Evolutionary conservation across 2,329 filamentous ascomycete genomes (phyloP).

Genomic region (Amesomyces nigricolor): DNA sequence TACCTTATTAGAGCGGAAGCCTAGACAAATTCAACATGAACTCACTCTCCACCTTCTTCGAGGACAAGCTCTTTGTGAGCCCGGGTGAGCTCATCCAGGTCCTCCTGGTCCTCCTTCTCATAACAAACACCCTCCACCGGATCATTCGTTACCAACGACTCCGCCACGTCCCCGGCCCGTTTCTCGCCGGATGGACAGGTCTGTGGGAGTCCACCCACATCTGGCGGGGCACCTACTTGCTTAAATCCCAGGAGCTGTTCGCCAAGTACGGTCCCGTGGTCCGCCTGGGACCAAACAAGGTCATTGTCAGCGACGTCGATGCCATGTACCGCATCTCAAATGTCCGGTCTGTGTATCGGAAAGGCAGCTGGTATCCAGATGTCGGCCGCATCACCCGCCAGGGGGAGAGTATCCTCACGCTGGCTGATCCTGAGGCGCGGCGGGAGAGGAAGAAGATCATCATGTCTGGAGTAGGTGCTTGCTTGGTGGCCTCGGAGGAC

Average conservation of each 20-base stretch:
- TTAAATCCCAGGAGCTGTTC: neutral
- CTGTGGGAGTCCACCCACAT: constrained; percentile 13
- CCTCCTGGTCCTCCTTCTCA: neutral
- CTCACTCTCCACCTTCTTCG: no score
- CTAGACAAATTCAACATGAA: no score
- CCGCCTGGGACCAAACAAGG: constrained; percentile 17
- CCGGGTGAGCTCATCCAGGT: neutral
- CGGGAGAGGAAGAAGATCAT: constrained; percentile 16
- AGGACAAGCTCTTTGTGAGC: no score
- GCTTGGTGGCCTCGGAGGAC: no score
- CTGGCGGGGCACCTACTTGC: no score
- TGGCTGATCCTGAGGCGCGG: constrained; percentile 13
- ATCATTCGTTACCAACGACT: constrained; percentile 15
- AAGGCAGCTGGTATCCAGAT: constrained; percentile 19
- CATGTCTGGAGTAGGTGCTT: neutral
- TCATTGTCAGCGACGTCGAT: constrained; percentile 17
- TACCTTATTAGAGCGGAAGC: no score
- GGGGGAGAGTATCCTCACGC: constrained; percentile 12
- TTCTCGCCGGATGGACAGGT: constrained; percentile 16
- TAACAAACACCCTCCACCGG: neutral
- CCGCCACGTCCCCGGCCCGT: constrained; percentile 17
- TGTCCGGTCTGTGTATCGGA: constrained; percentile 16
- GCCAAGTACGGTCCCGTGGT: constrained; percentile 18
- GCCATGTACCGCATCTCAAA: constrained; percentile 14
- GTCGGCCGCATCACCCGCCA: constrained; percentile 6